Conservation (phyloP, 345 rosid species). For the Alliaria petiolata region DNA sequence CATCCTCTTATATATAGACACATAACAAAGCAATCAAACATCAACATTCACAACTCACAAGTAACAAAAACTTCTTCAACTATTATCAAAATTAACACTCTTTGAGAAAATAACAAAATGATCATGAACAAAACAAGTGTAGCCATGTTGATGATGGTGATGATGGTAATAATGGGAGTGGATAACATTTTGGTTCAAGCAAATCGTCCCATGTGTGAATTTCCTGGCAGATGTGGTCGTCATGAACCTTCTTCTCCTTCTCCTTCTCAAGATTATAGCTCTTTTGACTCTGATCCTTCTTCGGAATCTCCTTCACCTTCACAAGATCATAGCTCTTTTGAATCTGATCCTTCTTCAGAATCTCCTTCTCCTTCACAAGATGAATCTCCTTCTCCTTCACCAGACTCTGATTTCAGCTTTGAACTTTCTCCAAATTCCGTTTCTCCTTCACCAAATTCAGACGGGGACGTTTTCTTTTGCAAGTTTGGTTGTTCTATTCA, state of each 20-base stretch:
- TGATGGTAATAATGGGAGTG: conserved; percentile 14
- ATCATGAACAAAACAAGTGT: conserved; percentile 5
- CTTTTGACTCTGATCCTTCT: neutral
- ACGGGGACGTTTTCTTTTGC: neutral
- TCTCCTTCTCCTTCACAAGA: neutral
- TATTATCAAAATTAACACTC: neutral
- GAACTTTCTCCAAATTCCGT: neutral
- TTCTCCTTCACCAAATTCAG: neutral
- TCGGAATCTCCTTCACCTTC: neutral
- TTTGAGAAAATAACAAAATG: neutral
- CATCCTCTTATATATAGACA: neutral
- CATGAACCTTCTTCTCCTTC: neutral
- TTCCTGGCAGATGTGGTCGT: neutral
- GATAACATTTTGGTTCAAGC: conserved; percentile 14
- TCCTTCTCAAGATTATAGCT: neutral
- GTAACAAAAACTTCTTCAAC: neutral
- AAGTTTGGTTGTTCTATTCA: neutral
- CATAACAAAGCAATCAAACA: neutral
- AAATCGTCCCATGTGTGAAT: neutral
- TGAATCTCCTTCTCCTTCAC: neutral
- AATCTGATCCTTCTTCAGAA: neutral
- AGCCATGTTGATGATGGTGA: conserved; percentile 1
- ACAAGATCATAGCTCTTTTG: neutral
- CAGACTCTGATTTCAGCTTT: neutral
- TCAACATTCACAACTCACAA: neutral